These are phyloP conservation scores for Carallia pectinifolia DNA, from an alignment of 345 rosid genomes.

Conservation along the genomic window DNA sequence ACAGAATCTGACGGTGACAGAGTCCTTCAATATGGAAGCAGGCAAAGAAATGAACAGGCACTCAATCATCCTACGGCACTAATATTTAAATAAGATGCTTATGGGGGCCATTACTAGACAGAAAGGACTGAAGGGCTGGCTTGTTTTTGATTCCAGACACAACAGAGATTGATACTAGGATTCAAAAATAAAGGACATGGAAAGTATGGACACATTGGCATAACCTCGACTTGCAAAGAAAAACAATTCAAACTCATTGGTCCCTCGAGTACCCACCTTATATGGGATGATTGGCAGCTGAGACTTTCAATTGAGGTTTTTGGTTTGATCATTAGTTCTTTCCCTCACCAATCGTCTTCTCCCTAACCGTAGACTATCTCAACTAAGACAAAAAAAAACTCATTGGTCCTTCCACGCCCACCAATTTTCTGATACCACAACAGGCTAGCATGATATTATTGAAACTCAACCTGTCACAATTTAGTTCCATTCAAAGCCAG, in stretches of 20 bases:
- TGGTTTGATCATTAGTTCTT: too few species aligned
- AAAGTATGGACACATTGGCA: constrained; percentile 46
- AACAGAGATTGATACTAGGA: constrained; percentile 41
- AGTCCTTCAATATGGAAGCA: constrained; percentile 20
- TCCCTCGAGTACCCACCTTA: constrained; percentile 1
- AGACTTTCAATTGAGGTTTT: too few species aligned
- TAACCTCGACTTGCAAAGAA: constrained; percentile 55
- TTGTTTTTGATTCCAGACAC: constrained; percentile 34
- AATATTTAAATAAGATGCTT: constrained; percentile 35
- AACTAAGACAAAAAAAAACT: too few species aligned
- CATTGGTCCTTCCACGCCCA: neutral
- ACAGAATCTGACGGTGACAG: constrained; percentile 4
- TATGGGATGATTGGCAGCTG: too few species aligned
- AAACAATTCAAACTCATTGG: constrained; percentile 27
- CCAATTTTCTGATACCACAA: constrained; percentile 16
- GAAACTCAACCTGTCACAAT: constrained; percentile 19
- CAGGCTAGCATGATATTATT: constrained; percentile 23
- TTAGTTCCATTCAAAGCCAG: constrained; percentile 19
- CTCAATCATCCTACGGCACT: constrained; percentile 28
- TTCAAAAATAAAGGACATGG: constrained; percentile 42
- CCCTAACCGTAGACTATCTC: too few species aligned
- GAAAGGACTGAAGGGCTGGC: constrained; percentile 19
- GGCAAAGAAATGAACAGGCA: neutral
- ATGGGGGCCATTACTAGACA: constrained; percentile 14
- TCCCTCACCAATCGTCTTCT: too few species aligned